A percentile compares a stretch with the other conserved stretches of the same genome.
Conservation (phyloP, 2,329 filamentous ascomycete species). For the Penicillium sp. region DNA sequence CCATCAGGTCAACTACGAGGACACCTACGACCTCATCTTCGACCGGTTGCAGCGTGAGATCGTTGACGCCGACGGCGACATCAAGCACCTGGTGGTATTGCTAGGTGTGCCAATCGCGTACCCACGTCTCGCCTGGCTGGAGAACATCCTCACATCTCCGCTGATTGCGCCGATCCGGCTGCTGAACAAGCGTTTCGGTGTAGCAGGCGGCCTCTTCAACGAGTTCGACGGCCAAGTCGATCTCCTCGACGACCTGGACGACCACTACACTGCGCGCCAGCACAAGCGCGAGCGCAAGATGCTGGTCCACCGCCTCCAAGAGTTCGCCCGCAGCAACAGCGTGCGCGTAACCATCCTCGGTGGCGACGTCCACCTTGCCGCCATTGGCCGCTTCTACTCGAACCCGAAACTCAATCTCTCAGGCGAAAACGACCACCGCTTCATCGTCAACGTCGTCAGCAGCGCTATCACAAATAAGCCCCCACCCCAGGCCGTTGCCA, state of each 20-base stretch:
- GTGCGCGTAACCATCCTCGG: constrained; percentile 63
- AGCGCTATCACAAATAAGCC: constrained; percentile 69
- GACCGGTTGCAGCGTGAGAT: constrained; percentile 55
- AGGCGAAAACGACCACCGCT: constrained; percentile 59
- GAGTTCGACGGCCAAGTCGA: constrained; percentile 79
- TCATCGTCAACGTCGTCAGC: constrained; percentile 64
- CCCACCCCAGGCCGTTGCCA: constrained; percentile 64
- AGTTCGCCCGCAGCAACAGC: constrained; percentile 55
- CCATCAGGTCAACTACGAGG: constrained; percentile 83
- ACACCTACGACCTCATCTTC: constrained; percentile 64
- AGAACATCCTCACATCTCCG: constrained; percentile 85
- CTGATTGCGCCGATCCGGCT: constrained; percentile 86
- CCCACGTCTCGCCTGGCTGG: constrained; percentile 85
- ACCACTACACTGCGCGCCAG: constrained; percentile 81
- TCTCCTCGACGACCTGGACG: constrained; percentile 64
- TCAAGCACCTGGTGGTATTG: constrained; percentile 63
- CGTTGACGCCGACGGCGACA: constrained; percentile 50
- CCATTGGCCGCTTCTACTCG: constrained; percentile 64
- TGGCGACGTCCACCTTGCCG: constrained; percentile 57
- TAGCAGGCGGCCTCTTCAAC: constrained; percentile 86
- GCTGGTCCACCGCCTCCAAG: constrained; percentile 66
- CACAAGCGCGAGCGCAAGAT: constrained; percentile 85
- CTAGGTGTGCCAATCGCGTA: constrained; percentile 71
- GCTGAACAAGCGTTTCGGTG: constrained; percentile 83
- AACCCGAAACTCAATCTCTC: constrained; percentile 58